These are phyloP conservation scores for Bipolaris gigantea DNA, from an alignment of 2,329 filamentous ascomycete species.

Conservation along the genomic window DNA sequence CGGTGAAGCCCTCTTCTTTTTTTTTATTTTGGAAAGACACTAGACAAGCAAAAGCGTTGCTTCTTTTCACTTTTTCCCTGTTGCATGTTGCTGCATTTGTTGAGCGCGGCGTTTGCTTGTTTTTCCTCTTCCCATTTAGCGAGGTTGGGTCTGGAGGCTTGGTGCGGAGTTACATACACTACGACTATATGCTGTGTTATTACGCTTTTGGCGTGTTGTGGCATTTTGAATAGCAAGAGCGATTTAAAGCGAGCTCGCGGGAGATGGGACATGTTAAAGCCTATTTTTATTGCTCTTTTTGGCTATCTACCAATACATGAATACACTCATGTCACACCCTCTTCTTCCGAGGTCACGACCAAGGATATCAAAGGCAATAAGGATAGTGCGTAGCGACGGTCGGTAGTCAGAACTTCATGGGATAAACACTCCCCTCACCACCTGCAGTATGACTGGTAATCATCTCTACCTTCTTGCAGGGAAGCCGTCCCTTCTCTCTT, in stretches of 20 bases:
- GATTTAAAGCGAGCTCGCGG: neutral
- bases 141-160: neutral
- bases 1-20: neutral
- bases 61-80: neutral
- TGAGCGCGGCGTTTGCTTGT: constrained; percentile 18
- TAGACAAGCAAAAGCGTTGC: neutral
- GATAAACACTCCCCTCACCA: too few species aligned
- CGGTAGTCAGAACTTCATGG: too few species aligned
- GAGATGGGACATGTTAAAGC: too few species aligned
- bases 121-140: neutral
- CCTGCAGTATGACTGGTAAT: too few species aligned
- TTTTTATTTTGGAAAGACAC: neutral
- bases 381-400: too few species aligned
- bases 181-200: neutral
- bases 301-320: neutral
- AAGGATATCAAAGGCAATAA: too few species aligned
- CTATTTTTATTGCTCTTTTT: neutral
- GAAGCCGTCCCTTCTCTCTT: neutral
- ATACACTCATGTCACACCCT: neutral
- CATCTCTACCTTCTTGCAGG: too few species aligned
- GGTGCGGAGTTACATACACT: constrained; percentile 2
- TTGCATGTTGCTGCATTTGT: constrained; percentile 12
- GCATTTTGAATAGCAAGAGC: constrained; percentile 6
- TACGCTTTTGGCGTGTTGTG: neutral
- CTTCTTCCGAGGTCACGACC: too few species aligned